Base-by-base conservation (phyloP, 2,329 filamentous ascomycete species). In the Botryosphaeria agaves region DNA sequence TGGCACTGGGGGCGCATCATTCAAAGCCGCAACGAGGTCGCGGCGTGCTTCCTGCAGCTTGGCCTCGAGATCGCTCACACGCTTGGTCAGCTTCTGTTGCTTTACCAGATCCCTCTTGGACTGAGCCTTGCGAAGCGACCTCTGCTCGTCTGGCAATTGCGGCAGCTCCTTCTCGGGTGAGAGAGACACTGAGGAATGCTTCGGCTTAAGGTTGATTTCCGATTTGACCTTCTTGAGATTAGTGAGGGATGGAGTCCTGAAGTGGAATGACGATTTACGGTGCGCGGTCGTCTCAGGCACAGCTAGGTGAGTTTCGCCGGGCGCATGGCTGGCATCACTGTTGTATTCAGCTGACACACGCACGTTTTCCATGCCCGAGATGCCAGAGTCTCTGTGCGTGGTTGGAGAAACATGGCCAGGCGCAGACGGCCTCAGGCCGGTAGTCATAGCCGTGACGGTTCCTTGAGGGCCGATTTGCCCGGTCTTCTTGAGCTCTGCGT, bases 31-130 rank as follows among this genome's bases (percentile, higher is more conserved):
- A 18, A 57, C 53, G 15, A 75, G 56, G 45, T 75, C 64, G 29
- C 57, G 57, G 19, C 66, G 58, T 6, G 68, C 68, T 20, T 58
- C 56, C 11, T 65, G 53, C 18, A 75, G 57, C 43, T 73, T 72
- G 8, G 54, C 46, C 40, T 76, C 70, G 8, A 75, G 57, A 38
- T 73, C 62, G 38, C 66, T 72, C 18, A 75, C 69, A 31, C 66
- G 61, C 49, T 70, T 72, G 24, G 59, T 53, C 18, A 75, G 50
- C 36, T 68, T 71, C 34, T 62, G 55, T 40, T 73, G 66, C 40
- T 61, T 64, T 29, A 62, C 55, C 5, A 74, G 49, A 31, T 74
- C 69, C 39, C 62, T 66, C 41, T 63, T 66, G 2, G 66, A 70
- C 3, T 59, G 57, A 15, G 62, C 56, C 24, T 55, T 57, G 34